These are phyloP conservation scores for Cichorium intybus DNA, from an alignment of 140 eudicot species.

Conservation along the genomic window DNA sequence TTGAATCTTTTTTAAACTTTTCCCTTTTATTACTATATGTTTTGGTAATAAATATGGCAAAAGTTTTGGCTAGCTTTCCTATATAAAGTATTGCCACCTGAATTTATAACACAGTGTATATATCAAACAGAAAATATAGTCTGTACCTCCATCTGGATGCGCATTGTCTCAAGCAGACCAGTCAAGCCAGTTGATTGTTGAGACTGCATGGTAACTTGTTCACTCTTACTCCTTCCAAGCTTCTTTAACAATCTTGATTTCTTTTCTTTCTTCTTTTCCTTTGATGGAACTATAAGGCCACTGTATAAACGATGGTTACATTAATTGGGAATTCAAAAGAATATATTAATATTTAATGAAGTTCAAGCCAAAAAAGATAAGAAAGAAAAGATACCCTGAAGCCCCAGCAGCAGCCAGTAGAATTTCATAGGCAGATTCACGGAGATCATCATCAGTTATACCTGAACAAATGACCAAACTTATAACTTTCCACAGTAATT, in stretches of 20 bases:
- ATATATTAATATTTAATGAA: neutral
- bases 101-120: slow-evolving; percentile 5
- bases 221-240: slow-evolving; percentile 92
- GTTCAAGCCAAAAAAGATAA: slow-evolving; percentile 14
- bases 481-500: slow-evolving; percentile 3
- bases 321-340: neutral
- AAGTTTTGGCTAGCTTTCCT: too few relatives aligned
- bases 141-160: slow-evolving; percentile 97
- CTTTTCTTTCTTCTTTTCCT: slow-evolving; percentile 90
- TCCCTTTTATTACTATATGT: too few relatives aligned
- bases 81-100: neutral
- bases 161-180: slow-evolving; percentile 93
- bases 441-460: slow-evolving; percentile 90
- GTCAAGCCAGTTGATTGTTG: slow-evolving; percentile 80
- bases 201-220: slow-evolving; percentile 53
- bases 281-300: slow-evolving; percentile 91
- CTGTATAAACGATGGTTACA: slow-evolving; percentile 36
- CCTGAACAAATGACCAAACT: slow-evolving; percentile 41
- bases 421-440: slow-evolving; percentile 92
- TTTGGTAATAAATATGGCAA: too few relatives aligned
- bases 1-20: too few relatives aligned
- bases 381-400: slow-evolving; percentile 65
- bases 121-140: slow-evolving; percentile 1
- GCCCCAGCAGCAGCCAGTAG: slow-evolving; percentile 98
- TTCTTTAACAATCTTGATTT: slow-evolving; percentile 76